Base-by-base conservation (phyloP, 2,329 filamentous ascomycete species). In the Thielaviopsis populi region DNA sequence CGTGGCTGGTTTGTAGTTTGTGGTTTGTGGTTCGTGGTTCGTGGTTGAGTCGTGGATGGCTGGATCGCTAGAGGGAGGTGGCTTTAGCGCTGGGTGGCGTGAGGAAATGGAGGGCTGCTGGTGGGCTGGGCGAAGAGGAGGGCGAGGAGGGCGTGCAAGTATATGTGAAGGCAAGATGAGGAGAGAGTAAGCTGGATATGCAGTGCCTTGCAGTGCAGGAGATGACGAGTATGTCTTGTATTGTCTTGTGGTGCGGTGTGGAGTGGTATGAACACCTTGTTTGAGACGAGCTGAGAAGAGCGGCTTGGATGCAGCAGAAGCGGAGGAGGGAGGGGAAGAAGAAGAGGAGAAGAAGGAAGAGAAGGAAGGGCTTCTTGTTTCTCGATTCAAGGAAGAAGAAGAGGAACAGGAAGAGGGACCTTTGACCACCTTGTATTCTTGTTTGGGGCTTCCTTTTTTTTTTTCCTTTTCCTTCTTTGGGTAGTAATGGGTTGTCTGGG, bases 31-130 rank as follows among this genome's bases (percentile, higher is more conserved):
- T 13, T 53, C n/a, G 48, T 24, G 24, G 50, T 56, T 56, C 24
- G 50, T 56, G 50, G 50, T 27, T 56, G 50, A 30, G 30, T 54
- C n/a, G 50, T 33, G 27, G 24, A 54, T 27, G 53, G 53, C 27
- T 56, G 53, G 27, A 17, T 56, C 15, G 53, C 53, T 56, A n/a
- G 53, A 56, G 53, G 53, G 53, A 56, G 53, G 53, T 56, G 53
- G 53, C 53, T 56, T 56, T 56, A 56, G 53, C 53, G 53, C n/a
- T 56, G 6, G 37, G 53, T 56, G 50, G 53, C 27, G 53, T 56
- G 53, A 56, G n/a, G 30, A 33, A 56, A 37, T 3, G 17, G 15
- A 37, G 30, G 50, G 24, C 46, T 15, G 22, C 15, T 17, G 53
- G 53, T 56, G 53, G n/a, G 24, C 11, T 50, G 10, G 46, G 11